These are phyloP conservation scores for Arthonia radiata DNA, from an alignment of 495 filamentous ascomycete species.

Conservation along the genomic window DNA sequence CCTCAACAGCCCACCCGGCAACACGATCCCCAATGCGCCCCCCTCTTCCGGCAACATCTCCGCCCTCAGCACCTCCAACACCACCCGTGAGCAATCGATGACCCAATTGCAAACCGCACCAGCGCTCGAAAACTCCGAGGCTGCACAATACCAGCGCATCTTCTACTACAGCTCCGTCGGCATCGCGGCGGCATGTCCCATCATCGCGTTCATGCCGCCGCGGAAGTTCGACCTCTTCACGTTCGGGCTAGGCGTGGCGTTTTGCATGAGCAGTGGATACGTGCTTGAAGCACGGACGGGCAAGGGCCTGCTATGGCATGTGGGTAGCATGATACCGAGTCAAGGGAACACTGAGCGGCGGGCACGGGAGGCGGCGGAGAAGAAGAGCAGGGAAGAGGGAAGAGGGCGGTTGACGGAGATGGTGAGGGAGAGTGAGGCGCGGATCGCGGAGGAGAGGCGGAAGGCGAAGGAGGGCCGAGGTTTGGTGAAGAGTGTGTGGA, in stretches of 20 bases:
- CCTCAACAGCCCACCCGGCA: too few relatives aligned
- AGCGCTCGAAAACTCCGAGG: too few relatives aligned
- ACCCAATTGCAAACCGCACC: too few relatives aligned
- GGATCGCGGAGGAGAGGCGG: constrained; percentile 1
- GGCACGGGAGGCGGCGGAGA: constrained; percentile 8
- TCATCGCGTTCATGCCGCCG: constrained; percentile 50
- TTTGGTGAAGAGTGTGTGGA: constrained; percentile 31
- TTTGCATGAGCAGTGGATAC: constrained; percentile 38
- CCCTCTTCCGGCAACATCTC: too few relatives aligned
- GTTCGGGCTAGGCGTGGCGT: constrained; percentile 32
- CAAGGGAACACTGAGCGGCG: constrained; percentile 4
- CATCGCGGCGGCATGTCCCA: constrained; percentile 40
- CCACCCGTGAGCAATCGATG: too few relatives aligned
- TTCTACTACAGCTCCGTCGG: constrained; percentile 33
- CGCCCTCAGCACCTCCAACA: too few relatives aligned
- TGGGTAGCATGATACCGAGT: constrained; percentile 14
- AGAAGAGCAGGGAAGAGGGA: constrained; percentile 7
- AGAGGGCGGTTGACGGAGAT: constrained; percentile 5
- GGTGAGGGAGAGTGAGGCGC: constrained; percentile 4
- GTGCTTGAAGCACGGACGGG: constrained; percentile 37
- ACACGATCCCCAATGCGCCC: too few relatives aligned
- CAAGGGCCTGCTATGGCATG: constrained; percentile 16
- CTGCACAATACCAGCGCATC: constrained; percentile 19
- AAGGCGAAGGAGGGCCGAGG: constrained; percentile 19
- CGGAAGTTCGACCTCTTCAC: constrained; percentile 51